These are phyloP conservation scores for Solanum chacoense DNA, from an alignment of 305 asterid genomes.

Conservation along the genomic window DNA sequence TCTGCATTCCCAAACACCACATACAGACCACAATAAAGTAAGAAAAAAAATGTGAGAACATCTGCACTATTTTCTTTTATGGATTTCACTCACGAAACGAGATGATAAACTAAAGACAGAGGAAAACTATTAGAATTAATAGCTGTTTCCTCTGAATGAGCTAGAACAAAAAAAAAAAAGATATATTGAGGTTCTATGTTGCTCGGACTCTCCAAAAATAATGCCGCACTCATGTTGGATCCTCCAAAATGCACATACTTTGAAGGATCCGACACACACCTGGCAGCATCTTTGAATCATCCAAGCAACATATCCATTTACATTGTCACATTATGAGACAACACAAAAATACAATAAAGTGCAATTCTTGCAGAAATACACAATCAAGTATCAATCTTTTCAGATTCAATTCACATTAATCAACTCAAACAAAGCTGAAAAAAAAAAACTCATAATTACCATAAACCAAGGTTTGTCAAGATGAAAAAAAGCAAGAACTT, in stretches of 20 bases:
- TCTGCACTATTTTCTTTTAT: neutral
- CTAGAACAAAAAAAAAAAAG: neutral
- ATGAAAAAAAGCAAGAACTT: slow-evolving; percentile 49
- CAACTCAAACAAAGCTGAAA: neutral
- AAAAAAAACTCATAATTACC: slow-evolving; percentile 30
- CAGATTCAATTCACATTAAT: neutral
- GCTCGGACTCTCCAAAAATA: neutral
- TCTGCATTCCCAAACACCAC: neutral
- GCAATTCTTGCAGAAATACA: neutral
- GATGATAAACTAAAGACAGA: neutral
- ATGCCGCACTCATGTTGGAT: neutral
- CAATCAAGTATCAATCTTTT: neutral
- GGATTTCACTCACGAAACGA: neutral
- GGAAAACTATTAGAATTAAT: neutral
- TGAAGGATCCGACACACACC: neutral
- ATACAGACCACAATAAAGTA: neutral
- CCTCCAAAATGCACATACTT: neutral
- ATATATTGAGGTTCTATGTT: neutral
- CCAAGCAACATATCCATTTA: neutral
- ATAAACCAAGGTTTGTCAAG: slow-evolving; percentile 81
- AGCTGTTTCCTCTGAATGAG: neutral
- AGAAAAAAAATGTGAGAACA: neutral
- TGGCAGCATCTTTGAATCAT: neutral
- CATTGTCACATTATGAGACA: neutral
- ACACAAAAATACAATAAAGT: neutral